Evolutionary conservation across 768 basidiomycete genomes (phyloP).

Genomic region (Xerocomellus chrysenteron): DNA sequence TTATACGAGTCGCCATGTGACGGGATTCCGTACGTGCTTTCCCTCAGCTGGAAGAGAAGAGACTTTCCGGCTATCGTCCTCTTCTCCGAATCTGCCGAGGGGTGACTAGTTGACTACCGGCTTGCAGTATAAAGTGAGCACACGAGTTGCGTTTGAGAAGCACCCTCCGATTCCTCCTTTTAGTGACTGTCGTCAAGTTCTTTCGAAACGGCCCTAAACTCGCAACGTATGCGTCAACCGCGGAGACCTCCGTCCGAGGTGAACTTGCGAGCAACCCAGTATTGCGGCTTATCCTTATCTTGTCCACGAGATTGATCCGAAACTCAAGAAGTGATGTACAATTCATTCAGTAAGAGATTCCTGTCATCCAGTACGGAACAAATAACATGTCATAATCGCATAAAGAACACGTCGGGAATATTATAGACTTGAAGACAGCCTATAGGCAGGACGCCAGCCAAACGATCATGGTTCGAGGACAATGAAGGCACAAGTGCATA

Average conservation of each 20-base stretch:
- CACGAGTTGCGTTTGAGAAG: background rate
- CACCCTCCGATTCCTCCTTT: background rate
- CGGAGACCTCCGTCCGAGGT: background rate
- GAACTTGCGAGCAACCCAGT: background rate
- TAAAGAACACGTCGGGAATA: conserved; percentile 4
- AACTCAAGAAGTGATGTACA: background rate
- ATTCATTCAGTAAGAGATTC: background rate
- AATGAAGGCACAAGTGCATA: background rate
- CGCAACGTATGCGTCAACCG: background rate
- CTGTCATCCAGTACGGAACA: background rate
- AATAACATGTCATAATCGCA: conserved; percentile 5
- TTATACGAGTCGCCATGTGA: background rate
- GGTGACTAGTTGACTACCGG: too few relatives aligned
- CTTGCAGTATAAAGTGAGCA: background rate
- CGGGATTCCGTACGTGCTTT: background rate
- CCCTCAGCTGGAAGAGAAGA: background rate
- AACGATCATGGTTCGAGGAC: background rate
- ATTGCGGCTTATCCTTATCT: background rate
- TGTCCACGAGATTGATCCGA: background rate
- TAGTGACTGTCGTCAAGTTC: background rate
- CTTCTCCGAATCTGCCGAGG: background rate
- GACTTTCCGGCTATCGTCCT: background rate
- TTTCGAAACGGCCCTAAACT: background rate
- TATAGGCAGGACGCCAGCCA: background rate
- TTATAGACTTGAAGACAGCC: background rate